Evolutionary conservation across 331 rosid species (phyloP).

Genomic region (Pyrus hybrid): DNA sequence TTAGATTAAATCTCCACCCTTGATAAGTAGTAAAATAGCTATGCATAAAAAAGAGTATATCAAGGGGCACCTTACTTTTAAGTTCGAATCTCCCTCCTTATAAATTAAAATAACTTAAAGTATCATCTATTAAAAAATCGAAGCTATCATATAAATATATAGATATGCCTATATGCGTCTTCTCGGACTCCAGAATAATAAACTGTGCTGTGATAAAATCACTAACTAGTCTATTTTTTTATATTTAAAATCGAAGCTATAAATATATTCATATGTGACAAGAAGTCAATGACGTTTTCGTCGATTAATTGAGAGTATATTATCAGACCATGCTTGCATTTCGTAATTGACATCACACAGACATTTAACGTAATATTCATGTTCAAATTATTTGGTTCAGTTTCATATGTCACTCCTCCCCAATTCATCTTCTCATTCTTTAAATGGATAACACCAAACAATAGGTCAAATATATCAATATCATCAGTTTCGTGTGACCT

Average conservation of each 20-base stretch:
- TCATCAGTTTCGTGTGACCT: background rate
- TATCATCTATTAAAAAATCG: too few relatives aligned
- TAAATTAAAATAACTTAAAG: too few relatives aligned
- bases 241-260: too few relatives aligned
- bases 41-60: background rate
- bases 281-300: background rate
- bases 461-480: background rate
- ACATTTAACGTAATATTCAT: background rate
- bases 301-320: background rate
- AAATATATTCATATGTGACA: background rate
- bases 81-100: too few relatives aligned
- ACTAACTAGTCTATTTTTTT: fast-evolving
- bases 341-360: background rate
- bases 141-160: too few relatives aligned
- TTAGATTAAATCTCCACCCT: too few relatives aligned
- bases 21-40: too few relatives aligned
- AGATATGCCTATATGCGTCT: too few relatives aligned
- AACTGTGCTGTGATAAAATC: fast-evolving
- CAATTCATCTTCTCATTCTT: background rate
- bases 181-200: fast-evolving
- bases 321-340: background rate
- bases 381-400: background rate
- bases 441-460: background rate
- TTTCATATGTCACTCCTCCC: background rate
- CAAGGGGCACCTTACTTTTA: too few relatives aligned